These are phyloP conservation scores for Colletotrichum coccodes DNA, from an alignment of 2,329 filamentous ascomycete species.

Conservation along the genomic window DNA sequence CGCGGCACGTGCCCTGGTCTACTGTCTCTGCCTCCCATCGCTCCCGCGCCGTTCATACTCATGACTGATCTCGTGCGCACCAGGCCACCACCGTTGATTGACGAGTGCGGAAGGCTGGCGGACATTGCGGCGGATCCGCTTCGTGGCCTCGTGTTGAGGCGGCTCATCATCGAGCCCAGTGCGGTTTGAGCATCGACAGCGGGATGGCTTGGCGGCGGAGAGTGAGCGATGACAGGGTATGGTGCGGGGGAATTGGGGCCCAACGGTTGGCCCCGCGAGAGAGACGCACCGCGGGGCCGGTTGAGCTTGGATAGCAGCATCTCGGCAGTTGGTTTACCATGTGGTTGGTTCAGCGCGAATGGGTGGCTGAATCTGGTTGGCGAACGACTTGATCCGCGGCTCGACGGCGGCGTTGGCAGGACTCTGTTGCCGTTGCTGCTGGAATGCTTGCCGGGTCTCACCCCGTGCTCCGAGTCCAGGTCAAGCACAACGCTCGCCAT, in stretches of 20 bases:
- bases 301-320: conserved; percentile 30
- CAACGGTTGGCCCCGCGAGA: background rate
- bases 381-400: conserved; percentile 43
- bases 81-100: conserved; percentile 19
- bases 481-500: background rate
- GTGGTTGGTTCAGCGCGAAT: background rate
- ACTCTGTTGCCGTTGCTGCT: conserved; percentile 7
- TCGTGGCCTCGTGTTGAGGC: conserved; percentile 44
- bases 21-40: background rate
- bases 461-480: background rate
- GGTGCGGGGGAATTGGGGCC: background rate
- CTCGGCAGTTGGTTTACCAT: conserved; percentile 27
- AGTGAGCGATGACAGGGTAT: conserved; percentile 35
- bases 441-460: conserved; percentile 11
- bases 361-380: conserved; percentile 34
- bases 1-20: conserved; percentile 11
- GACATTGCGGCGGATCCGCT: conserved; percentile 33
- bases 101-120: background rate
- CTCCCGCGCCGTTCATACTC: conserved; percentile 12
- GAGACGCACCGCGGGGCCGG: conserved; percentile 8
- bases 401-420: conserved; percentile 44
- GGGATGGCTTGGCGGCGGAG: conserved; percentile 38
- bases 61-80: background rate
- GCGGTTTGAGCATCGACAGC: conserved; percentile 35
- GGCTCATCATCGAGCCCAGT: conserved; percentile 45